Evolutionary conservation across 495 filamentous ascomycete genomes (phyloP).

Genomic region (Letharia lupina): DNA sequence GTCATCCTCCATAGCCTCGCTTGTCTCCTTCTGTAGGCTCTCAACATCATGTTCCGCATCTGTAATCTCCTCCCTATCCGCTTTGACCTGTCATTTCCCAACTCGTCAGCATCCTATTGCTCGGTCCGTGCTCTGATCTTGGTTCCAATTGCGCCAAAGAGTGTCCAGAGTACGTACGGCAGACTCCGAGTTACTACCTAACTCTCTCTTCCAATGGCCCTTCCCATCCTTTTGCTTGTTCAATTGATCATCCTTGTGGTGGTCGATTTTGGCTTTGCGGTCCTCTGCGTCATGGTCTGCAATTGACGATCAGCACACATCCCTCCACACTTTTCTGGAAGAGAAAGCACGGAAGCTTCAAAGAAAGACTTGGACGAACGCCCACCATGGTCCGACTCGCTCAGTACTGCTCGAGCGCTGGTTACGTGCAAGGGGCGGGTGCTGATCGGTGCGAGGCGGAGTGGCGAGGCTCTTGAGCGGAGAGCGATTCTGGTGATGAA

Average conservation of each 20-base stretch:
- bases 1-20: conserved; percentile 23
- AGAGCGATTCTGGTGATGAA: conserved; percentile 16
- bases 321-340: background rate
- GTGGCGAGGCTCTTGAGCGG: conserved; percentile 9
- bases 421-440: conserved; percentile 20
- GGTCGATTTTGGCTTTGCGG: conserved; percentile 45
- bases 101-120: background rate
- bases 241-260: conserved; percentile 64
- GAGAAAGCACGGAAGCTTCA: background rate
- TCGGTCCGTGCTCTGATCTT: background rate
- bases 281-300: conserved; percentile 34
- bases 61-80: conserved; percentile 50
- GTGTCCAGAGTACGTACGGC: conserved; percentile 41
- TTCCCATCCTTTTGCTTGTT: conserved; percentile 64
- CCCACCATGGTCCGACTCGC: conserved; percentile 27
- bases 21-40: conserved; percentile 45
- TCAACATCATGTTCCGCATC: conserved; percentile 36
- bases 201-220: conserved; percentile 69
- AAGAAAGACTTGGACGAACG: conserved; percentile 14
- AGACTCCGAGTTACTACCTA: conserved; percentile 75
- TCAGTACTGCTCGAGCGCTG: conserved; percentile 16
- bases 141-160: background rate
- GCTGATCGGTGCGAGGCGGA: background rate
- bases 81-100: conserved; percentile 46
- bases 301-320: background rate